Evolutionary conservation across 2,329 filamentous ascomycete genomes (phyloP).

Genomic region (Pseudocercospora cruenta): DNA sequence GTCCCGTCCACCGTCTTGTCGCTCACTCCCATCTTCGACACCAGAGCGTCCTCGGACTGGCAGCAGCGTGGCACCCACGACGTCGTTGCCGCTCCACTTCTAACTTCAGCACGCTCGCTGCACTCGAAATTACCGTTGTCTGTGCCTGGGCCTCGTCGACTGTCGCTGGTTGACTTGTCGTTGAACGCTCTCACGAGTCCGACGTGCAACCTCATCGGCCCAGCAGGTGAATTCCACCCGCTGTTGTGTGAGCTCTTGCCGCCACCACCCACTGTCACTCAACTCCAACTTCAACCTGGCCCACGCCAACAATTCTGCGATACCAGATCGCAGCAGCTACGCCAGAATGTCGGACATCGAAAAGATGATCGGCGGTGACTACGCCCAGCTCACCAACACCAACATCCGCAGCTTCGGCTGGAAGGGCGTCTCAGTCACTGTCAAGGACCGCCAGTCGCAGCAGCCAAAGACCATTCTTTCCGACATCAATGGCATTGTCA

Average conservation of each 20-base stretch:
- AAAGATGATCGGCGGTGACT: constrained; percentile 48
- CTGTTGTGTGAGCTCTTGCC: background rate
- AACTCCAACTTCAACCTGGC: constrained; percentile 29
- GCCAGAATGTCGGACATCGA: constrained; percentile 51
- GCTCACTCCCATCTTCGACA: background rate
- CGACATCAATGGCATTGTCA: constrained; percentile 64
- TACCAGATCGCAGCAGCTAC: constrained; percentile 39
- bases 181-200: background rate
- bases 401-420: constrained; percentile 68
- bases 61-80: constrained; percentile 3
- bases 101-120: background rate
- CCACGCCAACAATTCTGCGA: constrained; percentile 25
- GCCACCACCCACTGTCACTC: constrained; percentile 1
- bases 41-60: background rate
- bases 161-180: background rate
- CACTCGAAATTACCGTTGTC: background rate
- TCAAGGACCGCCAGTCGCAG: constrained; percentile 71
- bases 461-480: constrained; percentile 65
- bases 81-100: constrained; percentile 3
- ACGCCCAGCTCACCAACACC: constrained; percentile 64
- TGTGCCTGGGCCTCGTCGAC: background rate
- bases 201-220: background rate
- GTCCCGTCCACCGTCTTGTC: background rate
- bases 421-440: constrained; percentile 68
- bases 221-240: background rate